These are phyloP conservation scores for Colletotrichum paranaense DNA, from an alignment of 2,329 filamentous ascomycete species.

Conservation along the genomic window DNA sequence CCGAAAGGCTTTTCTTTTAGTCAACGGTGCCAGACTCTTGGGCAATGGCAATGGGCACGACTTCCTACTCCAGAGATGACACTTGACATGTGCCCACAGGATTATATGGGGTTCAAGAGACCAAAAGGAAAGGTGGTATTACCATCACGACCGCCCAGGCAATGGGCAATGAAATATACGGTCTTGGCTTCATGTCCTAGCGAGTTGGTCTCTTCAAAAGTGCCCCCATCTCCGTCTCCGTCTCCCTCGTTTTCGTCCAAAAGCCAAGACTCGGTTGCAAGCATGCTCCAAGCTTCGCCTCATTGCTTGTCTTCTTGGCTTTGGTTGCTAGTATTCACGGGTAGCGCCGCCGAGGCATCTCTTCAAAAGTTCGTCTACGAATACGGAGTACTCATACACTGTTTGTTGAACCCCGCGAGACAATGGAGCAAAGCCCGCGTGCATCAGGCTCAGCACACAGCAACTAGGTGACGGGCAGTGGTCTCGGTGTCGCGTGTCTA, in stretches of 20 bases:
- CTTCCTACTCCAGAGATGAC: not conserved
- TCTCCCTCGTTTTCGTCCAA: slow-evolving; percentile 6
- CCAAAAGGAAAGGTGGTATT: slow-evolving; percentile 21
- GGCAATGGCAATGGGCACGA: not conserved
- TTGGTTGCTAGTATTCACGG: not conserved
- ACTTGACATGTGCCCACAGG: not conserved
- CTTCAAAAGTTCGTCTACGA: slow-evolving; percentile 10
- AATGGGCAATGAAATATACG: not conserved
- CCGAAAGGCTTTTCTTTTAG: slow-evolving; percentile 12
- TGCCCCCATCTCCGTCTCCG: slow-evolving; percentile 7
- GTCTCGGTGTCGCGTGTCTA: slow-evolving; percentile 24
- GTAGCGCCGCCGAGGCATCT: slow-evolving; percentile 21
- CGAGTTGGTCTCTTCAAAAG: slow-evolving; percentile 18
- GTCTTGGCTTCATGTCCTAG: slow-evolving; percentile 19
- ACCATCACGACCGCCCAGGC: not conserved
- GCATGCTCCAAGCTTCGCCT: slow-evolving; percentile 26
- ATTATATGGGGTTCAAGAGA: slow-evolving; percentile 8
- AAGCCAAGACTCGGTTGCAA: slow-evolving; percentile 27
- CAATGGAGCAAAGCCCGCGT: not conserved
- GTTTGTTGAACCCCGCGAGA: not conserved
- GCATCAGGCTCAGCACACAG: not conserved
- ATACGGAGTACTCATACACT: too few relatives aligned
- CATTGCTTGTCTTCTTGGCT: slow-evolving; percentile 21
- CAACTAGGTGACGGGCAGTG: not conserved
- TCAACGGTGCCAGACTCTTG: slow-evolving; percentile 19